Evolutionary conservation across 2,329 filamentous ascomycete genomes (phyloP).

Genomic region (Dactylellina parvicollis): DNA sequence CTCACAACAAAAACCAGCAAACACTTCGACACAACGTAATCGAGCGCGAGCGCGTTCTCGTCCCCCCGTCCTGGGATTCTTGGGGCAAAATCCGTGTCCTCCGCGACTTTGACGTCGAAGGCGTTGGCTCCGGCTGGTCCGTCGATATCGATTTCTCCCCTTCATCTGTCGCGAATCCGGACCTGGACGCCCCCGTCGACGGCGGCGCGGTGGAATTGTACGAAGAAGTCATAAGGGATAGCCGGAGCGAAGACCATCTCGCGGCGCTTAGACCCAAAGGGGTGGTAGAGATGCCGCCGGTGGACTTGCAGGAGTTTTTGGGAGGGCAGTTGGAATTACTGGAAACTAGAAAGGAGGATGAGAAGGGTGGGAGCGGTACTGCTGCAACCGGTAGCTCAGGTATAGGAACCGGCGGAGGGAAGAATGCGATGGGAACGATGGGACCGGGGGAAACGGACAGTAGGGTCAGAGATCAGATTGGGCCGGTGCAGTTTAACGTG

Average conservation of each 20-base stretch:
- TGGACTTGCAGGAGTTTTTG: constrained; percentile 81
- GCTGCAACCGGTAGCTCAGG: constrained; percentile 49
- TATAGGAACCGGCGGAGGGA: constrained; percentile 54
- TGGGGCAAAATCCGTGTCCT: constrained; percentile 97
- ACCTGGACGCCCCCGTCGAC: constrained; percentile 59
- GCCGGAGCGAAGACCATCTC: constrained; percentile 70
- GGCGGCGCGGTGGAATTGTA: constrained; percentile 76
- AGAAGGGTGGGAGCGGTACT: constrained; percentile 60
- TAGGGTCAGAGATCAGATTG: constrained; percentile 79
- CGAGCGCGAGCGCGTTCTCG: constrained; percentile 90
- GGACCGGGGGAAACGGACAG: constrained; percentile 60
- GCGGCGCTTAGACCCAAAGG: constrained; percentile 65
- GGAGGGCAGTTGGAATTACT: constrained; percentile 77
- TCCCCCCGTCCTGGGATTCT: constrained; percentile 97
- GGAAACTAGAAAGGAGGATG: constrained; percentile 71
- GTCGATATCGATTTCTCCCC: constrained; percentile 71
- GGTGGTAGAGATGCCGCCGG: constrained; percentile 71
- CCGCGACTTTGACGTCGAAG: constrained; percentile 91
- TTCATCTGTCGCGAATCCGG: constrained; percentile 58
- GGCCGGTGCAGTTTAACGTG: constrained; percentile 97
- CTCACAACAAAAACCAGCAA: constrained; percentile 64
- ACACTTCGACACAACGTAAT: constrained; percentile 89
- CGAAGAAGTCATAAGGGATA: constrained; percentile 81
- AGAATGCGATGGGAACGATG: constrained; percentile 58
- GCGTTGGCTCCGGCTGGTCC: constrained; percentile 83